A percentile compares a stretch with the other conserved stretches of the same genome.
Evolutionary conservation across 2,329 filamentous ascomycete species (phyloP).

Genomic region (Diaporthe ilicicola): DNA sequence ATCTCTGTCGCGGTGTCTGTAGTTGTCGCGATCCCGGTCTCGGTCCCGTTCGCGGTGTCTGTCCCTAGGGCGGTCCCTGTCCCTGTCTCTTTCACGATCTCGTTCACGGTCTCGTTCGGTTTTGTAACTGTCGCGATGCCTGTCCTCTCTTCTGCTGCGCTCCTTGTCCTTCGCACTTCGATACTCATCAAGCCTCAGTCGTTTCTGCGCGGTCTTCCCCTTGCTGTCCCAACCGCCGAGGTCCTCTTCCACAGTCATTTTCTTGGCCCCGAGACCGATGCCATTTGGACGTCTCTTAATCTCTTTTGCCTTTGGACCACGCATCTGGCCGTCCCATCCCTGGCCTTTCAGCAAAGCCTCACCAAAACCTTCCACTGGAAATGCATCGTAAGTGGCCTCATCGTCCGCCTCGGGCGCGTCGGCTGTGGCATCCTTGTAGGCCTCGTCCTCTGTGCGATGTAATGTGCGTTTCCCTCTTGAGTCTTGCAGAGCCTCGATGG

Average conservation of each 20-base stretch:
- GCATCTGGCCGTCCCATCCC: constrained; percentile 84
- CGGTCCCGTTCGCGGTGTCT: constrained; percentile 23
- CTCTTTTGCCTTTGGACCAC: constrained; percentile 67
- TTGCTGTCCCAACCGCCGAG: constrained; percentile 83
- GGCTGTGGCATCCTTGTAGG: constrained; percentile 74
- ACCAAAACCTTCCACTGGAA: constrained; percentile 95
- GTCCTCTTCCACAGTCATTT: constrained; percentile 75
- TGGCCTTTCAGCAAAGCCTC: constrained; percentile 89
- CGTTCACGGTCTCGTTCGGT: constrained; percentile 54
- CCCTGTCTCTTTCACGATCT: constrained; percentile 45
- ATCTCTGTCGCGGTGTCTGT: constrained; percentile 27
- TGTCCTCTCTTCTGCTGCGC: constrained; percentile 50
- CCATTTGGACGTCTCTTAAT: constrained; percentile 79
- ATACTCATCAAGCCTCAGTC: constrained; percentile 60
- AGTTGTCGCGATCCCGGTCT: constrained; percentile 21
- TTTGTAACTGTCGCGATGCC: constrained; percentile 54
- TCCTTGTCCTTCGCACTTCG: constrained; percentile 55
- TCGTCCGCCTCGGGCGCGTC: constrained; percentile 78
- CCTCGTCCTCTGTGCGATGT: constrained; percentile 67
- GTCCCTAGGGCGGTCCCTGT: constrained; percentile 32
- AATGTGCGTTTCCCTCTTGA: constrained; percentile 62
- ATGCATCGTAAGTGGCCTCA: constrained; percentile 84
- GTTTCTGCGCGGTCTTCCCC: constrained; percentile 50
- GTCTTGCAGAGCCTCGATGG: constrained; percentile 72
- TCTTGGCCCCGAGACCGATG: constrained; percentile 88